Evolutionary conservation across 768 basidiomycete species (phyloP).

Genomic region (Kwoniella mangroviensis): DNA sequence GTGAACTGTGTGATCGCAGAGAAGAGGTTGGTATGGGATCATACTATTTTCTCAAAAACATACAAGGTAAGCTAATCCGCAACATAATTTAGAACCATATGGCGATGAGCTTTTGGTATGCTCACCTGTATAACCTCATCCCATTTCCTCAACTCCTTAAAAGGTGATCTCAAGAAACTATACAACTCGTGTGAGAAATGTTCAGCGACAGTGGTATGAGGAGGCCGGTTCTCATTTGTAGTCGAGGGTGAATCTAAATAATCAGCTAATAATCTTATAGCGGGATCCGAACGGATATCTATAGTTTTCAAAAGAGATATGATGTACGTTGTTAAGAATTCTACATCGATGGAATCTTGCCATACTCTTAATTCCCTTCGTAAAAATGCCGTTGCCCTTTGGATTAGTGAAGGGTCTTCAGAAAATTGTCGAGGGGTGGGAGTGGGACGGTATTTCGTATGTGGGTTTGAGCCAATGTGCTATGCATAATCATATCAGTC

Average conservation of each 20-base stretch:
- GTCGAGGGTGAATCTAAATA: conserved; percentile 75
- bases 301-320: conserved; percentile 89
- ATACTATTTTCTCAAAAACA: conserved; percentile 32
- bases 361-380: conserved; percentile 86
- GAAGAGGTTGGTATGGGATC: conserved; percentile 34
- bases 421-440: conserved; percentile 85
- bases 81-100: background rate
- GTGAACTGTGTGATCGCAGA: conserved; percentile 8
- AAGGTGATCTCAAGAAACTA: conserved; percentile 84
- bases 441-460: conserved; percentile 84
- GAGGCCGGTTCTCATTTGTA: conserved; percentile 9
- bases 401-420: conserved; percentile 68
- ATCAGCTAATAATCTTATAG: conserved; percentile 76
- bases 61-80: background rate
- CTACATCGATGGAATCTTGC: conserved; percentile 79
- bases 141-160: conserved; percentile 78
- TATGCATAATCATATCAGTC: conserved; percentile 50
- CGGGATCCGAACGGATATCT: conserved; percentile 82
- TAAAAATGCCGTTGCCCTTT: conserved; percentile 76
- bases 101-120: background rate
- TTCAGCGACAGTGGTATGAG: conserved; percentile 64
- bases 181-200: conserved; percentile 96
- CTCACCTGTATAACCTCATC: conserved; percentile 79
- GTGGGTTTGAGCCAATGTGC: conserved; percentile 88
- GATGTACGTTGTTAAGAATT: conserved; percentile 89